Conservation (phyloP, 169 alveolate species). For the Neospora caninum region DNA sequence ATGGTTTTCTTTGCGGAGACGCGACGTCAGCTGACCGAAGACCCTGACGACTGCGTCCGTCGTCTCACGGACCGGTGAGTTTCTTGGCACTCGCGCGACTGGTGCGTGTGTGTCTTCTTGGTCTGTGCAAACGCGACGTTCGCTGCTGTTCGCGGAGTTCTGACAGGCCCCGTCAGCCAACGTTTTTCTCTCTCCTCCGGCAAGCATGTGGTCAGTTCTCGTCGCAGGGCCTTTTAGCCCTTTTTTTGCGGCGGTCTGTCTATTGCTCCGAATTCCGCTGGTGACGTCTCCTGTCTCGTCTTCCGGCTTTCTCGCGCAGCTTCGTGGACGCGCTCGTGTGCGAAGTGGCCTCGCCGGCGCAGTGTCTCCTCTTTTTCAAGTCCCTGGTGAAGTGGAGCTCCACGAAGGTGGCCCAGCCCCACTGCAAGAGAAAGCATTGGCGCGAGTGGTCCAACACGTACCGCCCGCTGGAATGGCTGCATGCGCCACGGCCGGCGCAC, state of each 20-base stretch:
- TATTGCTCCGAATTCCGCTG: too few relatives aligned
- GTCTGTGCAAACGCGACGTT: too few relatives aligned
- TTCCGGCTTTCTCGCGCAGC: not conserved
- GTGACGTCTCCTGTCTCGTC: too few relatives aligned
- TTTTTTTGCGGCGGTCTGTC: too few relatives aligned
- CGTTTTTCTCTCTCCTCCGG: too few relatives aligned
- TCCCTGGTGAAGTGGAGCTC: conserved; percentile 40
- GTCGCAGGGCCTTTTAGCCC: too few relatives aligned
- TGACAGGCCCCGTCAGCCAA: too few relatives aligned
- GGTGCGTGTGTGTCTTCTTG: too few relatives aligned
- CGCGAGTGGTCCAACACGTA: not conserved
- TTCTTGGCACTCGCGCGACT: too few relatives aligned
- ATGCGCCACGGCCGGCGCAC: not conserved
- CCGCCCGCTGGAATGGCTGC: conserved; percentile 1
- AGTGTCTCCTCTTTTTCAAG: conserved; percentile 31
- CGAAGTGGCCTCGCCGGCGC: conserved; percentile 37
- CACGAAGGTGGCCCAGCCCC: not conserved
- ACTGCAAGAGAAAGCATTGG: not conserved
- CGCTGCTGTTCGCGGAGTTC: too few relatives aligned
- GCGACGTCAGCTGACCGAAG: not conserved
- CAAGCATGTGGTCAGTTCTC: too few relatives aligned
- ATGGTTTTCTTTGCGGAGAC: conserved; percentile 26
- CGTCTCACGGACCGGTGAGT: conserved; percentile 23
- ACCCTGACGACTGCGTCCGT: conserved; percentile 28
- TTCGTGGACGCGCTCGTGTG: not conserved